These are phyloP conservation scores for Microbotryum saponariae DNA, from an alignment of 1,284 basidiomycete species.

Conservation along the genomic window DNA sequence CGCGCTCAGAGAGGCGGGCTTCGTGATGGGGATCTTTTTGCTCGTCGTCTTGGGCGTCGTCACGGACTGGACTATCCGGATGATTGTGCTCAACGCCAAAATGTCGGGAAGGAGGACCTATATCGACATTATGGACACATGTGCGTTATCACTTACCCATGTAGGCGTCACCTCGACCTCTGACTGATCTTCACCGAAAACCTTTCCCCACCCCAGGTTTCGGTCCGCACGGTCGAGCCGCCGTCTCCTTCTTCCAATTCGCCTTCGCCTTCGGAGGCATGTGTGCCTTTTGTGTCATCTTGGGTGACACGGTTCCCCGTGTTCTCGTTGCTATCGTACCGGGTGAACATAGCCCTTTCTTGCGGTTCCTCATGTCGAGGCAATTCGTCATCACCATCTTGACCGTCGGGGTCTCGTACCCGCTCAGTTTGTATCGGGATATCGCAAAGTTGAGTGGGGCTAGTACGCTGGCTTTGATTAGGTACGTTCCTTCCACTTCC, in stretches of 20 bases:
- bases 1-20: constrained; percentile 37
- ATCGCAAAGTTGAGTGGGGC: constrained; percentile 95
- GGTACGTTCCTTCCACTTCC: constrained; percentile 36
- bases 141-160: neutral
- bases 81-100: constrained; percentile 77
- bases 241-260: constrained; percentile 96
- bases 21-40: constrained; percentile 66
- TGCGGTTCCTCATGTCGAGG: constrained; percentile 71
- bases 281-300: constrained; percentile 91
- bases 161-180: no score
- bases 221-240: constrained; percentile 74
- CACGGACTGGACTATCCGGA: constrained; percentile 96
- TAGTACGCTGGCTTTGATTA: constrained; percentile 56
- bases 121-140: constrained; percentile 55
- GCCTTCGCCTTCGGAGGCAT: constrained; percentile 92
- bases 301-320: constrained; percentile 86
- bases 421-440: constrained; percentile 89
- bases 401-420: constrained; percentile 83
- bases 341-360: constrained; percentile 60
- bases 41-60: constrained; percentile 71
- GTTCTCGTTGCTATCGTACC: constrained; percentile 85
- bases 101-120: constrained; percentile 86
- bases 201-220: constrained; percentile 49
- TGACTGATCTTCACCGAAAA: no score
- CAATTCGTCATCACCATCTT: constrained; percentile 69